These are phyloP conservation scores for Lactarius deliciosus DNA, from an alignment of 768 basidiomycete species.

Conservation along the genomic window DNA sequence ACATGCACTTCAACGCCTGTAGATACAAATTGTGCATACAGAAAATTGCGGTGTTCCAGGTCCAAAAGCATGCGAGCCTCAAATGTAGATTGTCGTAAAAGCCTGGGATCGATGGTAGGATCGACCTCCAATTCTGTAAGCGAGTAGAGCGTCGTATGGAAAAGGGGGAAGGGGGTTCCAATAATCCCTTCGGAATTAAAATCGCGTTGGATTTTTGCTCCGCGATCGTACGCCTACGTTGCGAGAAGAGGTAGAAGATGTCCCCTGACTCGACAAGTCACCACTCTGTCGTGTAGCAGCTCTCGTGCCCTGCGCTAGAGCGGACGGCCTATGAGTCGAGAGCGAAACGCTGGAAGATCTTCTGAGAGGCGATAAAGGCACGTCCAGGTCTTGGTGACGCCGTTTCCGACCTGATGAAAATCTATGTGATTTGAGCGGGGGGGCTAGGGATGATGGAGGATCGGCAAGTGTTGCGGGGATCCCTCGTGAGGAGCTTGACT, in stretches of 20 bases:
- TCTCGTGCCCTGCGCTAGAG: background rate
- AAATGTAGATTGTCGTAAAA: background rate
- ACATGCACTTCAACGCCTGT: background rate
- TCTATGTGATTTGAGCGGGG: background rate
- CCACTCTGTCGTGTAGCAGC: background rate
- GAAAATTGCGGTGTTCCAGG: background rate
- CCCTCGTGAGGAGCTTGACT: background rate
- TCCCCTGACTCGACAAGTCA: background rate
- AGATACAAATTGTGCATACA: constrained; percentile 10
- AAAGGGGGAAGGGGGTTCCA: background rate
- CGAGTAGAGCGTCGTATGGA: background rate
- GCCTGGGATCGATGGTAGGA: background rate
- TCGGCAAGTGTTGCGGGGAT: background rate
- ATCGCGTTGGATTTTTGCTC: background rate
- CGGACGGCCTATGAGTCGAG: background rate
- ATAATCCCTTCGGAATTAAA: background rate
- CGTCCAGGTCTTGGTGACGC: constrained; percentile 16
- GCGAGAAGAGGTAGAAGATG: background rate
- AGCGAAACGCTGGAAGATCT: constrained; percentile 15
- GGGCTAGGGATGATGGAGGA: background rate
- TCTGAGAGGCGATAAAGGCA: constrained; percentile 18
- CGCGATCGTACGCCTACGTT: background rate
- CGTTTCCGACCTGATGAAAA: background rate
- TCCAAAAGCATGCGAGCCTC: background rate
- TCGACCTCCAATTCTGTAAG: constrained; percentile 4